Conservation (phyloP, 2,329 filamentous ascomycete genomes). For the Calonectria crousiana region DNA sequence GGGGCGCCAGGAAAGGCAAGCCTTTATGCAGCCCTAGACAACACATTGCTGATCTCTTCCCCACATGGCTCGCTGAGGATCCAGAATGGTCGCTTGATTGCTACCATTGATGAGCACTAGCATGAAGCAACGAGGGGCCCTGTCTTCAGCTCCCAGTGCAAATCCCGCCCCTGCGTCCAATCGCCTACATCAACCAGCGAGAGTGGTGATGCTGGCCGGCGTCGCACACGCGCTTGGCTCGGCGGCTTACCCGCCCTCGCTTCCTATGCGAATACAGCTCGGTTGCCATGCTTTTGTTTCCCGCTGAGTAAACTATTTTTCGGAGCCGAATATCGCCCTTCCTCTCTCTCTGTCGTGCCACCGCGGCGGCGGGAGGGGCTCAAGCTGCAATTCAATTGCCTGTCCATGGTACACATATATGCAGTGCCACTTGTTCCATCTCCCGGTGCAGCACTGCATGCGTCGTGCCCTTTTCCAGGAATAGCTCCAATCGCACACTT, state of each 20-base stretch:
- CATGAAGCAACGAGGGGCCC: not conserved
- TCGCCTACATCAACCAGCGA: not conserved
- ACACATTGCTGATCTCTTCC: conserved; percentile 1
- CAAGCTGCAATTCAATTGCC: not conserved
- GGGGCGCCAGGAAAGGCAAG: not conserved
- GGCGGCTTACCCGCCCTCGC: not conserved
- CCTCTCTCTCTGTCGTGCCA: not conserved
- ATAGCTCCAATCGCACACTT: not conserved
- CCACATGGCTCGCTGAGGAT: not conserved
- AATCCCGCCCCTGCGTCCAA: not conserved
- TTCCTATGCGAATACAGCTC: not conserved
- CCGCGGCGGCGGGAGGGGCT: not conserved
- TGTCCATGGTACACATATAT: not conserved
- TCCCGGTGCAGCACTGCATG: not conserved
- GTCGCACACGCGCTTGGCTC: not conserved
- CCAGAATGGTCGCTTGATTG: not conserved
- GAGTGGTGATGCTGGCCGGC: no score
- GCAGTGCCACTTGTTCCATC: conserved; percentile 5
- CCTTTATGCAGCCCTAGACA: not conserved
- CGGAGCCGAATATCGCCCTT: not conserved
- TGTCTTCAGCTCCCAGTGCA: not conserved
- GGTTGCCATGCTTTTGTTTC: not conserved
- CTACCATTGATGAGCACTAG: not conserved
- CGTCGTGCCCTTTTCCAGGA: not conserved
- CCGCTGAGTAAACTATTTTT: not conserved